A percentile compares a stretch with the other conserved stretches of the same genome.
These are phyloP conservation scores for Termitomyces sp. DNA, from an alignment of 768 basidiomycete genomes.

Conservation along the genomic window DNA sequence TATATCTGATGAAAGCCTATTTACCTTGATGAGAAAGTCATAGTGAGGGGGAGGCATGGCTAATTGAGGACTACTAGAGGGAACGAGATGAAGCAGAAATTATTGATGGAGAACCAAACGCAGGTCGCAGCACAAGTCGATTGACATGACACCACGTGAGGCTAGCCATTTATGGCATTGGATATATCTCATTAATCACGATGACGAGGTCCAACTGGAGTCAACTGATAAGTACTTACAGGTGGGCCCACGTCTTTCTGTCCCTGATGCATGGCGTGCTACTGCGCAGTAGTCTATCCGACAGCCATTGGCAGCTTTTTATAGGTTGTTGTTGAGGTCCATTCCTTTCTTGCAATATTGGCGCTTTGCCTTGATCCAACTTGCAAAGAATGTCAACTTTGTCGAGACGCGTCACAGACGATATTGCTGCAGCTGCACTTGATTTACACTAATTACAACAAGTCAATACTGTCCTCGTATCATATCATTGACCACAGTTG, in stretches of 20 bases:
- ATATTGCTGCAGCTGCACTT: not conserved
- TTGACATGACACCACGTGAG: not conserved
- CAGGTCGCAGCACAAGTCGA: conserved; percentile 7
- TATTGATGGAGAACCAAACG: not conserved
- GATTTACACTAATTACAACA: not conserved
- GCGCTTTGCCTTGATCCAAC: not conserved
- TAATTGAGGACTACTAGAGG: not conserved
- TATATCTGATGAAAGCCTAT: conserved; percentile 8
- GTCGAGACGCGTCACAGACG: not conserved
- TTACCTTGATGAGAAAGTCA: conserved; percentile 93
- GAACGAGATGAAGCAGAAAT: conserved; percentile 1
- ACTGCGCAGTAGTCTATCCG: not conserved
- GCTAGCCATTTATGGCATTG: not conserved
- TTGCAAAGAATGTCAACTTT: no score
- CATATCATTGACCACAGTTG: not conserved
- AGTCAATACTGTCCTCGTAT: not conserved
- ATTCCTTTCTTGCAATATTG: not conserved
- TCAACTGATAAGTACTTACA: not conserved
- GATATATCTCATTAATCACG: not conserved
- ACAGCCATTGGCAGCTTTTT: not conserved
- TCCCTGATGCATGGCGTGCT: not conserved
- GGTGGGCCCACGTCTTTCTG: no score
- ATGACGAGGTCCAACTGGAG: not conserved
- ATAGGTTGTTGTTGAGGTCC: not conserved
- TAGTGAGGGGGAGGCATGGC: conserved; percentile 89